These are phyloP conservation scores for Cercospora sp. DNA, from an alignment of 2,329 filamentous ascomycete genomes.

Conservation along the genomic window DNA sequence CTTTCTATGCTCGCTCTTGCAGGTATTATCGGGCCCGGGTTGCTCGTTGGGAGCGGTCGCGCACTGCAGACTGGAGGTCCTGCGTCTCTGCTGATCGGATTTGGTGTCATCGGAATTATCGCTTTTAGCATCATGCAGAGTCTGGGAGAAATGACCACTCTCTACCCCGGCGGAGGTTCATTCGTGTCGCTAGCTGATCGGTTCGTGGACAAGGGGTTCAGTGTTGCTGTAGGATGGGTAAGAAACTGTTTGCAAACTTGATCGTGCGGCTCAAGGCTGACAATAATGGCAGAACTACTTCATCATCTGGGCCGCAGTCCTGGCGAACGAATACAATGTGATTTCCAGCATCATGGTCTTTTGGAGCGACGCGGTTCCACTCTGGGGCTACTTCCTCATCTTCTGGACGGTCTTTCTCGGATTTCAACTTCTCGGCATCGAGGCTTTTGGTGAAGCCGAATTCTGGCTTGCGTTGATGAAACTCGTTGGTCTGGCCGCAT, in stretches of 20 bases:
- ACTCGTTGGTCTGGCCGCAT: conserved; percentile 41
- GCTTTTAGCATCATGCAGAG: conserved; percentile 69
- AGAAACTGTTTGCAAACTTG: background rate
- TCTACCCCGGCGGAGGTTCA: conserved; percentile 69
- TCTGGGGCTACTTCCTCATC: conserved; percentile 46
- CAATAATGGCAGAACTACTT: conserved; percentile 56
- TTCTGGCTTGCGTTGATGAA: conserved; percentile 49
- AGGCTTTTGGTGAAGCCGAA: conserved; percentile 46
- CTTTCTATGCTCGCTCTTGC: conserved; percentile 57
- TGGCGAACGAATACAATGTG: conserved; percentile 71
- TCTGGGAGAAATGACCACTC: conserved; percentile 70
- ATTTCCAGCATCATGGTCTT: conserved; percentile 65
- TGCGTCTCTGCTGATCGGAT: conserved; percentile 71
- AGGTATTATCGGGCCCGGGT: conserved; percentile 65
- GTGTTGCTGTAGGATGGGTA: conserved; percentile 65
- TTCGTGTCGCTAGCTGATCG: conserved; percentile 70
- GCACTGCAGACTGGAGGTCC: conserved; percentile 69
- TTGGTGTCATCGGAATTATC: conserved; percentile 69
- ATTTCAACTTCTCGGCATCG: conserved; percentile 45
- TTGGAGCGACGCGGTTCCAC: conserved; percentile 57
- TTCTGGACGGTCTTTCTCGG: conserved; percentile 43
- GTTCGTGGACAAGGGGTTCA: conserved; percentile 70
- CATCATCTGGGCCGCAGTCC: conserved; percentile 65
- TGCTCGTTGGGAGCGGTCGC: conserved; percentile 70
- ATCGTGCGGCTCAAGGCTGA: background rate